Evolutionary conservation across 345 rosid genomes (phyloP).

Genomic region (Boechera stricta): DNA sequence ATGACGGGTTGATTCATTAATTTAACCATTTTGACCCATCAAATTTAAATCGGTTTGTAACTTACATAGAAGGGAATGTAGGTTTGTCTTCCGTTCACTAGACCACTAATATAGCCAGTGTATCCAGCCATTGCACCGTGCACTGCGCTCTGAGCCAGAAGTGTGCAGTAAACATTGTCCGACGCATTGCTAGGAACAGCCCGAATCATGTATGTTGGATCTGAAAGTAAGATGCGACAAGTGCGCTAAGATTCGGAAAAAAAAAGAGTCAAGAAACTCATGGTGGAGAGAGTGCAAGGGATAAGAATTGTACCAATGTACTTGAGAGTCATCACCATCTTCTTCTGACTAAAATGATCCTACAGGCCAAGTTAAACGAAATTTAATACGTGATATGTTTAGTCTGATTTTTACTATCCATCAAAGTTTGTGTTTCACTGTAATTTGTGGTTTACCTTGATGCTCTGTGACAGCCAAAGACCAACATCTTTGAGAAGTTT

Average conservation of each 20-base stretch:
- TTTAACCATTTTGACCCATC: background rate
- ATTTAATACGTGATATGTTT: slow-evolving; percentile 4
- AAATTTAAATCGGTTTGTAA: background rate
- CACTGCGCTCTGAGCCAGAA: slow-evolving; percentile 84
- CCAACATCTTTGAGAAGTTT: slow-evolving; percentile 83
- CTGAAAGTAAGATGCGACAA: slow-evolving; percentile 46
- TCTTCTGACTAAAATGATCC: slow-evolving; percentile 65
- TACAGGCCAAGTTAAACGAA: slow-evolving; percentile 17
- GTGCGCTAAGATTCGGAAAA: background rate
- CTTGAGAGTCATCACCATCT: slow-evolving; percentile 76
- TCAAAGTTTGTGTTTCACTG: background rate
- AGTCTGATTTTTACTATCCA: background rate
- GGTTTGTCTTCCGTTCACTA: slow-evolving; percentile 81
- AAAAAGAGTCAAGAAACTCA: background rate
- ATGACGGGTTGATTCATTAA: background rate
- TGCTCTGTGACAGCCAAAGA: slow-evolving; percentile 67
- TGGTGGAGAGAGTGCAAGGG: slow-evolving; percentile 2
- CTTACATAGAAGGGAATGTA: slow-evolving; percentile 85
- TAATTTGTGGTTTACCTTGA: slow-evolving; percentile 56
- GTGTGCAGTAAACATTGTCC: slow-evolving; percentile 88
- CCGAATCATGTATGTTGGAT: slow-evolving; percentile 89
- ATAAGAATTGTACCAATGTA: slow-evolving; percentile 58
- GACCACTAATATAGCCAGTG: slow-evolving; percentile 80
- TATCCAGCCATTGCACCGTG: slow-evolving; percentile 96
- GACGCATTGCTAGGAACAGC: slow-evolving; percentile 88